Evolutionary conservation across 371 early-diverging fungal genomes (phyloP), one percentile per base, ranked within the genome.

Genomic region (Rhizopus arrhizus): DNA sequence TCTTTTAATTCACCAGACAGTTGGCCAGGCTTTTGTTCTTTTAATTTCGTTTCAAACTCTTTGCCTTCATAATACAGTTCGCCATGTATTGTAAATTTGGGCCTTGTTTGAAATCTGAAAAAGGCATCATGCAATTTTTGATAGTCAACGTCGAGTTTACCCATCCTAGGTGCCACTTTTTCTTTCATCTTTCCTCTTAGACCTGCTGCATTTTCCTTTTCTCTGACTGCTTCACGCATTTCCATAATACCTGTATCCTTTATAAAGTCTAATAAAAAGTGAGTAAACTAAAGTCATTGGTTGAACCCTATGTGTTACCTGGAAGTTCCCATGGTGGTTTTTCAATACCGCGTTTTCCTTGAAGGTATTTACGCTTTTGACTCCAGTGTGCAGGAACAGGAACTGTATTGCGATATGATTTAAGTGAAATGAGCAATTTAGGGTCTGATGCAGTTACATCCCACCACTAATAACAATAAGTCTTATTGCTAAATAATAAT

Each of bases 21-120:
- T 12, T 87, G 74, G 3, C 99, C 99, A 0, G 99, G 97, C 40
- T 92, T 90, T 73, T 90, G 91, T 62, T 89, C 80, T 69, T 94
- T 94, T 9, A 92, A 72, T 61, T 90, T 91, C 31, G 94, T 88
- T 64, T 97, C 98, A 61, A 91, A 92, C 67, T 98, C 99, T 69
- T 94, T 95, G 8, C 99, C 98, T 78, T 98, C 99, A 64, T 93
- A 98, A 74, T 95, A 98, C 86, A 98, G 47, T 62, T 96, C 97
- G 51, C 96, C 96, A 51, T 92, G 92, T 29, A 84, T 82, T 0
- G 95, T 87, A 47, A 96, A 73, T 43, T 87, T 85, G 38, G 93
- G 87, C 61, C 91, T 92, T 13, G 94, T 90, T 69, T 98, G 98
- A 81, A 91, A 93, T 54, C 93, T 80, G 83, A 98, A 97, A 74